Conservation (phyloP, 805 yeast species). For the Starmerella kuoi region DNA sequence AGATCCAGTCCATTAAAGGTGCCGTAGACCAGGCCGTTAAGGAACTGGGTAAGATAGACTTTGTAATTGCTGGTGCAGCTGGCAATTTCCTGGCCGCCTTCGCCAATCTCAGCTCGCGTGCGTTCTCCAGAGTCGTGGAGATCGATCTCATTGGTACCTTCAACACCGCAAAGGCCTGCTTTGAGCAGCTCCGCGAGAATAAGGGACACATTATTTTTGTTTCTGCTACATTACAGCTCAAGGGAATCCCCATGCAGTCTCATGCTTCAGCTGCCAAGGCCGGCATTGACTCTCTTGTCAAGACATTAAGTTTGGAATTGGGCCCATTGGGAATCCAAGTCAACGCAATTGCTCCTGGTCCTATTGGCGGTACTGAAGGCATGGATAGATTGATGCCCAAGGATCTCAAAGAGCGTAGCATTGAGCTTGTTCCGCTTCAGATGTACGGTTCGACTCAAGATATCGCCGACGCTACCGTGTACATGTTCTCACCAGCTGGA, state of each 20-base stretch:
- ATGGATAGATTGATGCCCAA: conserved; percentile 45
- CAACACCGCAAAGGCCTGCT: conserved; percentile 78
- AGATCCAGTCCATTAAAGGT: conserved; percentile 40
- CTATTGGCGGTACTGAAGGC: conserved; percentile 81
- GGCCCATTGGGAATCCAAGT: conserved; percentile 81
- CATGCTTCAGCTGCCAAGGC: conserved; percentile 96
- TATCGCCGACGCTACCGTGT: conserved; percentile 80
- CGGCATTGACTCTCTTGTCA: conserved; percentile 78
- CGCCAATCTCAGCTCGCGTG: conserved; percentile 66
- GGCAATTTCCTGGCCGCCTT: conserved; percentile 82
- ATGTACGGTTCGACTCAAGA: conserved; percentile 53
- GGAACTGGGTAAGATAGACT: conserved; percentile 68
- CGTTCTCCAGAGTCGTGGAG: conserved; percentile 74
- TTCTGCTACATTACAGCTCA: conserved; percentile 79
- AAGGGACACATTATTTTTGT: conserved; percentile 69
- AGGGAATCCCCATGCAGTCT: conserved; percentile 76
- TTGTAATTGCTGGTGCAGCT: conserved; percentile 89
- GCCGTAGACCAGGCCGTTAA: conserved; percentile 59
- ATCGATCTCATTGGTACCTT: conserved; percentile 82
- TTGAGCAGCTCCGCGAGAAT: conserved; percentile 47
- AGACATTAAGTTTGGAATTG: conserved; percentile 75
- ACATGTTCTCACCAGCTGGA: conserved; percentile 73
- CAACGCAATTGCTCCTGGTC: conserved; percentile 86
- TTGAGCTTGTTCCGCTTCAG: conserved; percentile 41
- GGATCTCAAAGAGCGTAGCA: conserved; percentile 34